These are phyloP conservation scores for Cyclostephanos tholiformis DNA, from an alignment of 108 stramenopile genomes.

Conservation along the genomic window DNA sequence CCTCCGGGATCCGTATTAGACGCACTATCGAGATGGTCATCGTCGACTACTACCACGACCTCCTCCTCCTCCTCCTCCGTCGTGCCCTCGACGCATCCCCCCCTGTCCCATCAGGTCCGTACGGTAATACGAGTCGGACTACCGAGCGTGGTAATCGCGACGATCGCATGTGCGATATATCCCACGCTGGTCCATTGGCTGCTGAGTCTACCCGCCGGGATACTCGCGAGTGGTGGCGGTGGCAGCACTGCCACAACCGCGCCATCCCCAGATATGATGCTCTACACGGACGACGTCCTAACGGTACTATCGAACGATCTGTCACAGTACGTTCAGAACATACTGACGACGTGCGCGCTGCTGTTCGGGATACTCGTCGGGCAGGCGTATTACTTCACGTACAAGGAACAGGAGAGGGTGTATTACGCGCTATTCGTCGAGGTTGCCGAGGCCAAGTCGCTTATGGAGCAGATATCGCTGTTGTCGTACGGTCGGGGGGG, in stretches of 20 bases:
- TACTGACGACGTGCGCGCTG: slow-evolving; percentile 51
- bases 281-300: slow-evolving; percentile 44
- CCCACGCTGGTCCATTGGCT: slow-evolving; percentile 34
- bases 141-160: slow-evolving; percentile 31
- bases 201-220: background rate
- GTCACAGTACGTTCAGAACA: slow-evolving; percentile 61
- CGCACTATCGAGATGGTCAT: slow-evolving; percentile 15
- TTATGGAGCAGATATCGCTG: slow-evolving; percentile 56
- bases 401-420: slow-evolving; percentile 77
- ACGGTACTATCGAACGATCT: slow-evolving; percentile 53
- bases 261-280: slow-evolving; percentile 20
- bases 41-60: background rate
- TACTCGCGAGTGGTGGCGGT: too few species aligned
- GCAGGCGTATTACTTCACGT: slow-evolving; percentile 71
- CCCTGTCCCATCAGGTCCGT: slow-evolving; percentile 49
- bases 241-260: background rate
- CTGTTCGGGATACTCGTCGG: slow-evolving; percentile 55
- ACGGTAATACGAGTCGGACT: slow-evolving; percentile 41
- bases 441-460: slow-evolving; percentile 53
- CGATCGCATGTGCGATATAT: slow-evolving; percentile 19
- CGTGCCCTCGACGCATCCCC: slow-evolving; percentile 19
- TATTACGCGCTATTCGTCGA: slow-evolving; percentile 52
- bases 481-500: slow-evolving; percentile 39
- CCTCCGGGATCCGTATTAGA: slow-evolving; percentile 45
- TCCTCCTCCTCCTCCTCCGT: background rate